Evolutionary conservation across 352 stramenopile genomes (phyloP).

Genomic region (Peronospora destructor): DNA sequence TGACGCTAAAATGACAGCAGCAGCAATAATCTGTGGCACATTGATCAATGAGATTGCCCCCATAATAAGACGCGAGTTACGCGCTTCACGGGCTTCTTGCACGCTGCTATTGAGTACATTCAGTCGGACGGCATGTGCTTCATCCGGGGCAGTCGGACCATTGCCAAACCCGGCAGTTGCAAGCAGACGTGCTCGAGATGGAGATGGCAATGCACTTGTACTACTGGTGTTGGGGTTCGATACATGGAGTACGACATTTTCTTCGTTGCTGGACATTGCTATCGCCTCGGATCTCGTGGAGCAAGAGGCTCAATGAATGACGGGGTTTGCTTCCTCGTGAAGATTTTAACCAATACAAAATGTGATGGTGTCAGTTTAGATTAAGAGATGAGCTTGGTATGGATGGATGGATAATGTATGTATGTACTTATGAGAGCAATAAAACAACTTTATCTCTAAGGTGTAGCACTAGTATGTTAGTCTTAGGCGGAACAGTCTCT

Average conservation of each 20-base stretch:
- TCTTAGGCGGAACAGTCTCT: too few relatives aligned
- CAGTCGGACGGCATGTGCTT: conserved; percentile 71
- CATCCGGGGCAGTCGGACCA: conserved; percentile 34
- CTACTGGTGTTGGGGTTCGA: conserved; percentile 11
- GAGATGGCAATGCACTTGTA: conserved; percentile 20
- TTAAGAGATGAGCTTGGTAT: too few relatives aligned
- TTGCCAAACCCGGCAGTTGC: conserved; percentile 22
- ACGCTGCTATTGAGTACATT: conserved; percentile 84
- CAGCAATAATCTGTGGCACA: conserved; percentile 63
- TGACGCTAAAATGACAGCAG: conserved; percentile 49
- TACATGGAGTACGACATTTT: conserved; percentile 23
- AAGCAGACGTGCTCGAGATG: conserved; percentile 24
- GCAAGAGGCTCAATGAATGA: too few relatives aligned
- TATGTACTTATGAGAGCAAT: too few relatives aligned
- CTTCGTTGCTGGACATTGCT: conserved; percentile 25
- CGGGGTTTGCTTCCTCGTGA: too few relatives aligned
- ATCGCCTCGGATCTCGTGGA: too few relatives aligned
- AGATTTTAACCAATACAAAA: too few relatives aligned
- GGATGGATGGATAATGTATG: too few relatives aligned
- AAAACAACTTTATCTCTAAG: too few relatives aligned
- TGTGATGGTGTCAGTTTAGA: too few relatives aligned
- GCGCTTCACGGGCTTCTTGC: conserved; percentile 67
- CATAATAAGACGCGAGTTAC: conserved; percentile 77
- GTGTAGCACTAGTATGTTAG: too few relatives aligned
- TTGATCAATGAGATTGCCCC: conserved; percentile 71